Evolutionary conservation across 116 monocot genomes (phyloP), one percentile per base, ranked within the genome.

Genomic region (Papilionanthe hybrid): DNA sequence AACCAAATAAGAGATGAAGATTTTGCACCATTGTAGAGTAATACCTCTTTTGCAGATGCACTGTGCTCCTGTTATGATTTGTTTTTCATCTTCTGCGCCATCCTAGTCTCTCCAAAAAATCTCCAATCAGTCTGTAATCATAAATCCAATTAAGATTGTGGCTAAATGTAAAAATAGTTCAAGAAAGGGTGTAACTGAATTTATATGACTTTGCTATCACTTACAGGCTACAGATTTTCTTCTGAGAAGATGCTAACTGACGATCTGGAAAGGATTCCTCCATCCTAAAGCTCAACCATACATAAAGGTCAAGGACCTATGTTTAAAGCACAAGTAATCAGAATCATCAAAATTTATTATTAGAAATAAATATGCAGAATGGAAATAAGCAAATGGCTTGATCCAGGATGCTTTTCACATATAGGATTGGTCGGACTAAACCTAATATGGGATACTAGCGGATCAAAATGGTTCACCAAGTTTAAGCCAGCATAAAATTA

Each of bases 261-360:
- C 88, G 87, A 55, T 94, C 96, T 20, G 96, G 96, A 86, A 92
- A 96, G 19, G 96, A 90, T 77, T 84, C 87, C 49, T 92, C 94
- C 87, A 93, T 78, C 56, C 94, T 84, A 78, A 91, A 94, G 83
- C 96, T 94, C 81, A 93, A 86, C 96, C 94, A 96, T 43, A 96
- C 92, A 88, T 96, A 96, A 3, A 96, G 90, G 86, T 94, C 94
- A 76, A 96, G 77, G 8, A 93, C 94, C 94, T 93, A 79, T 55
- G 79, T 74, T 73, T 17, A 81, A 25, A 58, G 80, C 74, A 65
- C 28, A 50, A 48, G 4, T 12, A 77, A 67, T 67, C 67, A 67
- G 28, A 1, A 25, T 30, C 67, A 67, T 67, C 29, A 67, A 67
- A 58, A 58, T 7, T 7, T 10, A 47, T 47, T 10, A 47, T 10